A percentile compares a stretch with the other conserved stretches of the same genome.
Evolutionary conservation across 2,329 filamentous ascomycete species (phyloP).

Genomic region (Bipolaris victoriae): DNA sequence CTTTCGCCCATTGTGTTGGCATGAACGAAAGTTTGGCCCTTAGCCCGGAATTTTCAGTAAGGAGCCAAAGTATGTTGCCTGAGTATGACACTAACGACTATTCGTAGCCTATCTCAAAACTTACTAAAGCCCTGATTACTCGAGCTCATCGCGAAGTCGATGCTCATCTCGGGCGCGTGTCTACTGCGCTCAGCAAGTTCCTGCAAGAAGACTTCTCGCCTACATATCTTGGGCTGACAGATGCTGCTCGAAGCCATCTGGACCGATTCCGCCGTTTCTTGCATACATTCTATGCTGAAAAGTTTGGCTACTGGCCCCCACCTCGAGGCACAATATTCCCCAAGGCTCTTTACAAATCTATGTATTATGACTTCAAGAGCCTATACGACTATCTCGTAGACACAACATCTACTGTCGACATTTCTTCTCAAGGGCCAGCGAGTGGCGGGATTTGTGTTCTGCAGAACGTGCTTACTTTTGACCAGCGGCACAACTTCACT

Average conservation of each 20-base stretch:
- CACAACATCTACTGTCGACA: conserved; percentile 57
- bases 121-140: conserved; percentile 70
- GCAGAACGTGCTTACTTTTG: conserved; percentile 71
- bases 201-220: conserved; percentile 74
- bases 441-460: conserved; percentile 73
- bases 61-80: conserved; percentile 30
- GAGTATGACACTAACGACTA: conserved; percentile 1
- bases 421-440: conserved; percentile 60
- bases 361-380: conserved; percentile 73
- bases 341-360: conserved; percentile 63
- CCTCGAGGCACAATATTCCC: conserved; percentile 60
- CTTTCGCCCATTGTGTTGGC: conserved; percentile 78
- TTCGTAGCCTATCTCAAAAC: conserved; percentile 49
- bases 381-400: conserved; percentile 77
- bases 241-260: conserved; percentile 68
- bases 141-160: conserved; percentile 70
- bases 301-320: conserved; percentile 76
- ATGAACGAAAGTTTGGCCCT: conserved; percentile 69
- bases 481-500: conserved; percentile 64
- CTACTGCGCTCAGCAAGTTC: conserved; percentile 67
- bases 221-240: conserved; percentile 67
- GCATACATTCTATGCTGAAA: conserved; percentile 68
- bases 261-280: conserved; percentile 75
- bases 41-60: conserved; percentile 67
- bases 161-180: conserved; percentile 63